phyloP scores from a whole-genome alignment of 305 asterid species.

The Solanum hybrid region DNA sequence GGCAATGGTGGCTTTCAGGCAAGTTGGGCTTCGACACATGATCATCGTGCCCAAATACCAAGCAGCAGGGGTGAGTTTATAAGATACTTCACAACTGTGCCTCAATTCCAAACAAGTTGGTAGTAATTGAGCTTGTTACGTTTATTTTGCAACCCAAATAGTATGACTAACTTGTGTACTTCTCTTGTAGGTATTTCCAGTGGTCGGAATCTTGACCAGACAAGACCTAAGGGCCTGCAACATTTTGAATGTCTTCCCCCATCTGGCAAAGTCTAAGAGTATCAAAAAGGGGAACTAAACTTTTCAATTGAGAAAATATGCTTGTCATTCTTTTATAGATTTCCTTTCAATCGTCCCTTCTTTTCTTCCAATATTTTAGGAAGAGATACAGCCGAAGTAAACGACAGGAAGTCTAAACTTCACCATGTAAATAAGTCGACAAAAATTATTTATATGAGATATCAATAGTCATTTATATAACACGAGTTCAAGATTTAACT shows the following conservation, averaged over 20 bases:
- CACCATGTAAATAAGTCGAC: neutral
- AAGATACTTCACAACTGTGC: neutral
- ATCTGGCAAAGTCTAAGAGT: slow-evolving; percentile 44
- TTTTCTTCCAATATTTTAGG: neutral
- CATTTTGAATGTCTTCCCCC: slow-evolving; percentile 64
- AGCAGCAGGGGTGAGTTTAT: slow-evolving; percentile 63
- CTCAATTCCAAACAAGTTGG: neutral
- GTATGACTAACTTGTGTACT: neutral
- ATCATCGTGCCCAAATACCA: slow-evolving; percentile 67
- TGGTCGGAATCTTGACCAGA: slow-evolving; percentile 84
- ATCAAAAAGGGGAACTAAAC: slow-evolving; percentile 40
- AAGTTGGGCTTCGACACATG: slow-evolving; percentile 81
- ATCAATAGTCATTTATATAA: neutral
- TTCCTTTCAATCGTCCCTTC: neutral
- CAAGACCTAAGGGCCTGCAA: slow-evolving; percentile 82
- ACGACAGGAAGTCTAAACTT: neutral
- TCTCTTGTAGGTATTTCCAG: slow-evolving; percentile 46
- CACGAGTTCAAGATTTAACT: neutral
- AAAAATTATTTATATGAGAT: neutral
- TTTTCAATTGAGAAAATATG: neutral
- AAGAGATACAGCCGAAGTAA: neutral
- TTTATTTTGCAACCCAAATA: neutral
- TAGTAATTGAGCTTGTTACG: neutral
- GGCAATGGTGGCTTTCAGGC: slow-evolving; percentile 76
- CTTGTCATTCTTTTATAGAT: neutral